Base-by-base conservation (phyloP, 2,329 filamentous ascomycete species). In the Rutstroemia sp. region DNA sequence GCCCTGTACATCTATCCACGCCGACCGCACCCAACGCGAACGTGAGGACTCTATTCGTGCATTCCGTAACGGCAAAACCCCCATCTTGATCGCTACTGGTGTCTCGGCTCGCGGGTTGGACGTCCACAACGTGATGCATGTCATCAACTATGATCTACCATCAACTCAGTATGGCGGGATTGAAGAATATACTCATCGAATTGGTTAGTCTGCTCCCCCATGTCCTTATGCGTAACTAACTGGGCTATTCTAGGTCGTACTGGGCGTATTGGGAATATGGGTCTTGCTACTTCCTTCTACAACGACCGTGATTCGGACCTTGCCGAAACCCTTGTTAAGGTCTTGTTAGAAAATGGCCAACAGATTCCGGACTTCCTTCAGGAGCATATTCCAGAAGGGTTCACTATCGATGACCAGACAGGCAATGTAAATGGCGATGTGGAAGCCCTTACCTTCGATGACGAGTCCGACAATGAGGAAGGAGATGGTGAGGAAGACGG, bases 61-160 rank as follows among this genome's bases (percentile, higher is more conserved):
- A 1, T 97, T 97, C 78, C 85, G 88, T 19, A 76, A 75, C 19
- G 92, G 88, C 1, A 80, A 79, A 34, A 78, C 80, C 9, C 92
- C 92, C 0, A 88, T 99, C 55, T 72, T 99, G 57, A 82, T 97
- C 58, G 84, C 92, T 10, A 97, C 92, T 21, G 89, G 89, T 48
- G 82, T 99, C 51, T 85, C 87, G 51, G 88, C 90, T 67, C 90
- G 94, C 64, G 94, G 94, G 6, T 16, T 19, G 21, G 49, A 97
- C 64, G 86, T 96, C 38, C 82, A 82, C 57, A 90, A 94, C 62
- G 86, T 97, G 5, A 83, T 86, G 75, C 90, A 96, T 61, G 88
- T 99, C 58, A 86, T 99, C 78, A 97, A 99, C 73, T 97, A 85
- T 64, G 92, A 97, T 59, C 76, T 97, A 1, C 92, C 92, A 0